A percentile compares a stretch with the other conserved stretches of the same genome.
phyloP scores from a whole-genome alignment of 2,329 filamentous ascomycete species.

The Chrysosporium keratinophilum region DNA sequence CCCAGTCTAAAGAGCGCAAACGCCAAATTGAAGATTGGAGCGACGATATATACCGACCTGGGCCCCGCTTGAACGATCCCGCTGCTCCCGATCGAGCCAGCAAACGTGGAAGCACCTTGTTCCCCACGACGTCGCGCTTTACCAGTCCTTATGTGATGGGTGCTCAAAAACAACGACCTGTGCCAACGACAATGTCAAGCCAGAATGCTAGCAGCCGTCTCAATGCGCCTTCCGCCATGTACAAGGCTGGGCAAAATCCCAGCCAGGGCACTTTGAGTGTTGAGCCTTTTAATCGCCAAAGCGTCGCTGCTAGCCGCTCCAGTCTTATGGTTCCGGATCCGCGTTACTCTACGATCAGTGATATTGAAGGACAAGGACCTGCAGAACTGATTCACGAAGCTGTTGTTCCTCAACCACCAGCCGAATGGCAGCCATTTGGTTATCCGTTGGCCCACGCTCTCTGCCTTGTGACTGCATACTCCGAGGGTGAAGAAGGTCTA shows the following conservation, averaged over 20 bases:
- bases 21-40: conserved; percentile 97
- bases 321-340: conserved; percentile 53
- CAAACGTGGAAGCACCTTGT: conserved; percentile 73
- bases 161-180: conserved; percentile 43
- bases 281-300: conserved; percentile 33
- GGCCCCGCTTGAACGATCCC: conserved; percentile 67
- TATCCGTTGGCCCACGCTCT: conserved; percentile 89
- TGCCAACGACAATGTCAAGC: conserved; percentile 88
- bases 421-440: conserved; percentile 95
- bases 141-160: conserved; percentile 71
- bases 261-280: conserved; percentile 47
- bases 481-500: conserved; percentile 84
- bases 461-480: conserved; percentile 93
- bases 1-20: conserved; percentile 71
- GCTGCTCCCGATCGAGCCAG: conserved; percentile 60
- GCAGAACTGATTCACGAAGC: conserved; percentile 93
- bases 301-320: conserved; percentile 34
- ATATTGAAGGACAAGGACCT: conserved; percentile 64
- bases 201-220: conserved; percentile 67
- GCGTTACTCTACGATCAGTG: conserved; percentile 46
- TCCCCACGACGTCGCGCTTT: conserved; percentile 90
- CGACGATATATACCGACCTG: conserved; percentile 91
- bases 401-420: conserved; percentile 89
- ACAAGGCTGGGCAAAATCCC: conserved; percentile 48
- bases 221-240: conserved; percentile 53